Evolutionary conservation across 2,329 filamentous ascomycete genomes (phyloP).

Genomic region (Berkeleyomyces rouxiae): DNA sequence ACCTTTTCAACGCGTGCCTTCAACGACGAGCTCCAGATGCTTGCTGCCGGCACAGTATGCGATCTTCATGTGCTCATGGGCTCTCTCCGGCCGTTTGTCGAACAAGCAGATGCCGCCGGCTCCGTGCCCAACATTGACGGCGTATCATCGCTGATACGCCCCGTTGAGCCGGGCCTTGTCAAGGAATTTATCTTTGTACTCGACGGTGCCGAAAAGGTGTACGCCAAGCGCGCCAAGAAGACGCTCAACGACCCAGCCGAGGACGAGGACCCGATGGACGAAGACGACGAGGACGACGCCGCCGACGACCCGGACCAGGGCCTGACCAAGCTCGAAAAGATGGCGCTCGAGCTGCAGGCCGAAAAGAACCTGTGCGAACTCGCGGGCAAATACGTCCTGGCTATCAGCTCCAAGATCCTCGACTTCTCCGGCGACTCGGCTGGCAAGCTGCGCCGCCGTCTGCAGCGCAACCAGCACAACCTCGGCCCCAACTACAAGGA

Average conservation of each 20-base stretch:
- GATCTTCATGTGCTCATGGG: conserved; percentile 72
- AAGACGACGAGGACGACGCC: conserved; percentile 38
- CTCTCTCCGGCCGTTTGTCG: conserved; percentile 43
- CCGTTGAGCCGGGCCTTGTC: conserved; percentile 45
- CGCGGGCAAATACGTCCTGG: conserved; percentile 68
- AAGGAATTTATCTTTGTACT: conserved; percentile 64
- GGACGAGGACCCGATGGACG: conserved; percentile 56
- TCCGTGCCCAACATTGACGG: conserved; percentile 18
- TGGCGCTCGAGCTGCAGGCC: conserved; percentile 52
- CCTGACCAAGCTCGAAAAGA: conserved; percentile 33
- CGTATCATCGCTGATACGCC: conserved; percentile 45
- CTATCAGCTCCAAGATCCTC: conserved; percentile 57
- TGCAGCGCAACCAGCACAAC: conserved; percentile 63
- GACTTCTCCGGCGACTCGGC: conserved; percentile 44
- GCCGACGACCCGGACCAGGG: conserved; percentile 34
- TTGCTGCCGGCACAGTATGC: conserved; percentile 58
- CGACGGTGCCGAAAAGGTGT: conserved; percentile 56
- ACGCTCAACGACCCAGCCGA: conserved; percentile 47
- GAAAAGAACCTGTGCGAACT: conserved; percentile 79
- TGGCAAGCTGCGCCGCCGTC: conserved; percentile 49
- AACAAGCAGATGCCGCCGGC: conserved; percentile 24
- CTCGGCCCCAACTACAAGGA: conserved; percentile 78
- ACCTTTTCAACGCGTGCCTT: conserved; percentile 50
- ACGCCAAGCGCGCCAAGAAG: conserved; percentile 52
- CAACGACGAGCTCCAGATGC: conserved; percentile 63